phyloP scores from a whole-genome alignment of 768 basidiomycete genomes.

The Rubroboletus satanas region DNA sequence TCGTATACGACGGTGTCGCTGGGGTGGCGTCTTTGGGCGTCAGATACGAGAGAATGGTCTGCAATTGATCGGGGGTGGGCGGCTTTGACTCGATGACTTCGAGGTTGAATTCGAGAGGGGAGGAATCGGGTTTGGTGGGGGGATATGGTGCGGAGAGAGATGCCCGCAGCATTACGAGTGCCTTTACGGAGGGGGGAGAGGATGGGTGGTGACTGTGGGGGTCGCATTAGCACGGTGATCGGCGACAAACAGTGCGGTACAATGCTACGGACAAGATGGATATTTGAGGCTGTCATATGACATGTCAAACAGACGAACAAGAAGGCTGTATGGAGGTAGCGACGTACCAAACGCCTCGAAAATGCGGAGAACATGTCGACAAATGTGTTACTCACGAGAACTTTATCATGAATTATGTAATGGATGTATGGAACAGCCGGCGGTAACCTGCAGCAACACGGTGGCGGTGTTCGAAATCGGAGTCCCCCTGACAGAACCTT shows the following conservation, averaged over 20 bases:
- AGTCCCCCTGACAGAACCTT: no score
- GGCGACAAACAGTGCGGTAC: conserved; percentile 1
- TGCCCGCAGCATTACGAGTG: conserved; percentile 54
- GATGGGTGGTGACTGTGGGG: conserved; percentile 55
- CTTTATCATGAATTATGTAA: conserved; percentile 5
- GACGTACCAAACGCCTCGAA: conserved; percentile 33
- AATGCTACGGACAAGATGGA: conserved; percentile 56
- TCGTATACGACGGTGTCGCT: conserved; percentile 23
- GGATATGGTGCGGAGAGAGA: conserved; percentile 64
- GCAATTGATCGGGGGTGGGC: conserved; percentile 66
- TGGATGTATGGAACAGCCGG: background rate
- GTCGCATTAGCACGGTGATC: conserved; percentile 3
- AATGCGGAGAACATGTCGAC: conserved; percentile 36
- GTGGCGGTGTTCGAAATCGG: no score
- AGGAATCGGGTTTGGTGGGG: conserved; percentile 38
- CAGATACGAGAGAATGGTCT: conserved; percentile 62
- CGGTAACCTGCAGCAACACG: no score
- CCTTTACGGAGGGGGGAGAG: conserved; percentile 61
- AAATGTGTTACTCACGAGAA: background rate
- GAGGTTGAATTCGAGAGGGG: conserved; percentile 65
- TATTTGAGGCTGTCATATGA: conserved; percentile 46
- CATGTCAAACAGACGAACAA: background rate
- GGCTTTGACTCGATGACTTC: conserved; percentile 63
- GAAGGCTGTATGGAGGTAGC: background rate
- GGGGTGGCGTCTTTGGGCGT: conserved; percentile 30